These are phyloP conservation scores for Komagataella phaffii DNA, from an alignment of 805 yeast genomes.

Conservation along the genomic window DNA sequence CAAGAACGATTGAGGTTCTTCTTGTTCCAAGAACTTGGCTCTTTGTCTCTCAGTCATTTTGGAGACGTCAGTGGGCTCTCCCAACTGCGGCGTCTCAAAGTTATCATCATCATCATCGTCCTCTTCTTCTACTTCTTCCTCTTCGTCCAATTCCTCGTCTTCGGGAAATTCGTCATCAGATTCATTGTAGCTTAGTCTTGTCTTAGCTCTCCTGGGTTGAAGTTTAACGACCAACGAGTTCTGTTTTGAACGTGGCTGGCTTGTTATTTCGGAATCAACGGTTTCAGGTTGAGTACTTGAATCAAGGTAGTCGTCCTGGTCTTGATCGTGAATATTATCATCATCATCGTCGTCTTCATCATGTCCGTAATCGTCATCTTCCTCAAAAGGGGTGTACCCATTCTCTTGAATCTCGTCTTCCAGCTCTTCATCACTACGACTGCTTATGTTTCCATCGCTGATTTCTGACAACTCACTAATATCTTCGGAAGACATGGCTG, in stretches of 20 bases:
- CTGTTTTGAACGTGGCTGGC: conserved; percentile 3
- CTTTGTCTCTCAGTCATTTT: conserved; percentile 47
- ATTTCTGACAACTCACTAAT: neutral
- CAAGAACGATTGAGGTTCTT: conserved; percentile 11
- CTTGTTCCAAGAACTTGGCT: conserved; percentile 24
- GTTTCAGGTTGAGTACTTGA: conserved; percentile 2
- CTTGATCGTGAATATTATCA: conserved; percentile 5
- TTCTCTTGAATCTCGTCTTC: conserved; percentile 1
- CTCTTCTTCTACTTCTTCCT: conserved; percentile 6
- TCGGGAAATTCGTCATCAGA: conserved; percentile 2
- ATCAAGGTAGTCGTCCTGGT: conserved; percentile 4
- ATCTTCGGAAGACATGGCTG: neutral
- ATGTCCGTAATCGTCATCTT: neutral
- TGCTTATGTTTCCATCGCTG: neutral
- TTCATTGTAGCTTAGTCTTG: conserved; percentile 1
- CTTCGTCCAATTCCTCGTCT: conserved; percentile 5
- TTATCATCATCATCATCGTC: conserved; percentile 9
- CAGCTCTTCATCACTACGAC: neutral
- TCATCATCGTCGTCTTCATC: conserved; percentile 11
- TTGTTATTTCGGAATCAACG: neutral
- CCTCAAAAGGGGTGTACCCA: neutral
- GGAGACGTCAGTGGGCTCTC: conserved; percentile 23
- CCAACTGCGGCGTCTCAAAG: conserved; percentile 22
- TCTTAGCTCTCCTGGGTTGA: conserved; percentile 5
- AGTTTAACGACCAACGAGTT: conserved; percentile 5